phyloP scores from a whole-genome alignment of 257 asterid species.

The Haberlea rhodopensis region DNA sequence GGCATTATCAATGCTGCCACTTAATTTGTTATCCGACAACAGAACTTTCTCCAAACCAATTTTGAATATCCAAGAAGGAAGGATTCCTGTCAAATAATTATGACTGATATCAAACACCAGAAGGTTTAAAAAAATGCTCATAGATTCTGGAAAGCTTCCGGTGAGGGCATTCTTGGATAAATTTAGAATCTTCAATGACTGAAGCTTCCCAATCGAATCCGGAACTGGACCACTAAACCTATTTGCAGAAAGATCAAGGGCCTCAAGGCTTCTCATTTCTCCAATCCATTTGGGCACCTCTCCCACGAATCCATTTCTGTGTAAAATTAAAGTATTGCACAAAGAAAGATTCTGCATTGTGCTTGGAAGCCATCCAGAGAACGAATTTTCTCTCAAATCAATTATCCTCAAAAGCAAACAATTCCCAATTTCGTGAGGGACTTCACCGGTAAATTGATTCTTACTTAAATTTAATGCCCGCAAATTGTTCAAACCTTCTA shows the following conservation, averaged over 20 bases:
- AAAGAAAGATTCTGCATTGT: constrained; percentile 65
- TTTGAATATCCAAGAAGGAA: constrained; percentile 57
- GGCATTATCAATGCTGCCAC: constrained; percentile 46
- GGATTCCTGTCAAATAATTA: constrained; percentile 51
- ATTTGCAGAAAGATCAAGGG: constrained; percentile 66
- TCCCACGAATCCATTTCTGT: constrained; percentile 48
- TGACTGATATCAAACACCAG: constrained; percentile 55
- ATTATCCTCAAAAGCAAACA: constrained; percentile 59
- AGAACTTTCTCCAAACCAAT: constrained; percentile 58
- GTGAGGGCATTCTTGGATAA: constrained; percentile 51
- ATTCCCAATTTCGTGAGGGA: constrained; percentile 68
- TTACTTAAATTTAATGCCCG: constrained; percentile 52
- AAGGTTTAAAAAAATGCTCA: constrained; percentile 53
- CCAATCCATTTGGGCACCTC: constrained; percentile 74
- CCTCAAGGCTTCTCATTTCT: constrained; percentile 65
- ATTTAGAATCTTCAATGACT: constrained; percentile 55
- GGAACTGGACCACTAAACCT: constrained; percentile 61
- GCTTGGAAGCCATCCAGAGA: constrained; percentile 64
- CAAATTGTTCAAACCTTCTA: constrained; percentile 56
- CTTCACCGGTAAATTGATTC: constrained; percentile 53
- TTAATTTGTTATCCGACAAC: constrained; percentile 53
- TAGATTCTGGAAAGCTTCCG: constrained; percentile 63
- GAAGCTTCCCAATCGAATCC: constrained; percentile 54
- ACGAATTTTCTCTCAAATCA: constrained; percentile 60
- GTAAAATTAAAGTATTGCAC: constrained; percentile 48